Conservation (phyloP, 2,329 filamentous ascomycete species). For the Ascochyta fabae region DNA sequence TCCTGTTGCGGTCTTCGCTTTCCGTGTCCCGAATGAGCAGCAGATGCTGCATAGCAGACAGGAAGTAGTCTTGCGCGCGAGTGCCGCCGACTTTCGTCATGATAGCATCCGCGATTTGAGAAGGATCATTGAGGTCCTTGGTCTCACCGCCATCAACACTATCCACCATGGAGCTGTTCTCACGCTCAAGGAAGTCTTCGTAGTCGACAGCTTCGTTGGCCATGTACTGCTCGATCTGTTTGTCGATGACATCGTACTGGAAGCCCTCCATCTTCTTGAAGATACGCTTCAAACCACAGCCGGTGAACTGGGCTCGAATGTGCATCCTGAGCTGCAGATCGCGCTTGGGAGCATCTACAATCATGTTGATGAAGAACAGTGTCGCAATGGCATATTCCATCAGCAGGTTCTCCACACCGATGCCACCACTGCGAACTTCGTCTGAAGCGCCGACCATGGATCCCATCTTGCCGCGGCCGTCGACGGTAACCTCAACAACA, state of each 20-base stretch:
- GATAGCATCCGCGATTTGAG: slow-evolving; percentile 94
- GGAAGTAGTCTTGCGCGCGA: slow-evolving; percentile 91
- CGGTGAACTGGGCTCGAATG: slow-evolving; percentile 93
- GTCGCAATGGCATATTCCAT: slow-evolving; percentile 99
- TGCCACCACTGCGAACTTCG: slow-evolving; percentile 92
- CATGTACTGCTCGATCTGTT: slow-evolving; percentile 93
- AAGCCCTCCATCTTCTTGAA: slow-evolving; percentile 97
- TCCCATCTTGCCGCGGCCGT: slow-evolving; percentile 98
- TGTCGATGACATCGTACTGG: slow-evolving; percentile 97
- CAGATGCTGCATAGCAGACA: slow-evolving; percentile 93
- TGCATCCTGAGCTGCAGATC: slow-evolving; percentile 92
- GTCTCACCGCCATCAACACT: slow-evolving; percentile 81
- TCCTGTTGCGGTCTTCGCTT: slow-evolving; percentile 86
- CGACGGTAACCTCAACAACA: slow-evolving; percentile 94
- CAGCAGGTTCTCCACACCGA: slow-evolving; percentile 97
- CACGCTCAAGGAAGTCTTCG: slow-evolving; percentile 91
- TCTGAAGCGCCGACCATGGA: slow-evolving; percentile 96
- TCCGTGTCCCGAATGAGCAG: slow-evolving; percentile 91
- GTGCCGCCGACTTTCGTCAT: slow-evolving; percentile 82
- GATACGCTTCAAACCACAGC: slow-evolving; percentile 92
- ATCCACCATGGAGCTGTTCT: slow-evolving; percentile 89
- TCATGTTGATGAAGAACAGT: slow-evolving; percentile 94
- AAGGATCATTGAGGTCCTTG: slow-evolving; percentile 90
- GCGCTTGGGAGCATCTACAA: slow-evolving; percentile 86
- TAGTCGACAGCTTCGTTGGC: slow-evolving; percentile 98